A percentile compares a stretch with the other conserved stretches of the same genome.
phyloP scores from a whole-genome alignment of 306 rosid genomes.

The Spatholobus suberectus region DNA sequence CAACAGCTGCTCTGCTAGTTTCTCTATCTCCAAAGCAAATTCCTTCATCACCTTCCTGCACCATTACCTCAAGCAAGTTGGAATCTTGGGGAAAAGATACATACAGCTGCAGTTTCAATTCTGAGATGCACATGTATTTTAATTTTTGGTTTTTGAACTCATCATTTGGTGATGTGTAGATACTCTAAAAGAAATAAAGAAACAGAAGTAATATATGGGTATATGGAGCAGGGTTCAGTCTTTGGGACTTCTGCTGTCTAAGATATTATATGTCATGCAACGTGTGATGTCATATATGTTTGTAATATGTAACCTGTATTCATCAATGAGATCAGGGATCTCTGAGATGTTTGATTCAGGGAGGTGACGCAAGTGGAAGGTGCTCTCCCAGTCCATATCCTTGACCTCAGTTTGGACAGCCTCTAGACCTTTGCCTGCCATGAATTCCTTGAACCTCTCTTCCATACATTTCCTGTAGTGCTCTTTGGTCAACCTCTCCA shows the following conservation, averaged over 20 bases:
- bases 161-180: neutral
- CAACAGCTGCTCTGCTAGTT: conserved; percentile 74
- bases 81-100: neutral
- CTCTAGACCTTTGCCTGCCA: conserved; percentile 67
- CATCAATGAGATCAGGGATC: conserved; percentile 72
- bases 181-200: neutral
- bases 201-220: neutral
- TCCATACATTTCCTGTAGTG: conserved; percentile 83
- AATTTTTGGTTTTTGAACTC: neutral
- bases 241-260: neutral
- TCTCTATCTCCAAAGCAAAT: conserved; percentile 68
- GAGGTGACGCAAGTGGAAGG: conserved; percentile 75
- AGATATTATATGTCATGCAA: conserved; percentile 34
- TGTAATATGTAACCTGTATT: conserved; percentile 61
- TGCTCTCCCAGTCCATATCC: conserved; percentile 90
- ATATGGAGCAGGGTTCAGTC: neutral
- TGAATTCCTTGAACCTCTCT: conserved; percentile 64
- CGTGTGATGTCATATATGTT: neutral
- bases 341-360: conserved; percentile 76
- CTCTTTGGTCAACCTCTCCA: conserved; percentile 78
- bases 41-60: conserved; percentile 80
- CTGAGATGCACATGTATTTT: neutral
- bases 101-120: conserved; percentile 14
- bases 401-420: conserved; percentile 68
- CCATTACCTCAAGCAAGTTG: conserved; percentile 26